These are phyloP conservation scores for Pseudogymnoascus sp. DNA, from an alignment of 2,329 filamentous ascomycete genomes.

Conservation along the genomic window DNA sequence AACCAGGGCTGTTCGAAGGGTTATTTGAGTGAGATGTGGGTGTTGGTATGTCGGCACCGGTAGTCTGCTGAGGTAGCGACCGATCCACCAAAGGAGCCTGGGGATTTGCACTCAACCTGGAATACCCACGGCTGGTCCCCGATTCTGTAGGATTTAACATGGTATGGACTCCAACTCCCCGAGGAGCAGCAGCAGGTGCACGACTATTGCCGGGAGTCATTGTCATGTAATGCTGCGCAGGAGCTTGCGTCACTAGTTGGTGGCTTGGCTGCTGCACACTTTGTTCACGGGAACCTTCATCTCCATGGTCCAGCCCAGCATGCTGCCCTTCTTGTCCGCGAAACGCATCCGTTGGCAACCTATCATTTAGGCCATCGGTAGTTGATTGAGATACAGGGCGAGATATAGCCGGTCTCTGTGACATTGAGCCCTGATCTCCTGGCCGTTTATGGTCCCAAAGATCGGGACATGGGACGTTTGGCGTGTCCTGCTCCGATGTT, in stretches of 20 bases:
- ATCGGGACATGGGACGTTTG: conserved; percentile 49
- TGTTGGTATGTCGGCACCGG: not conserved
- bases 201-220: conserved; percentile 17
- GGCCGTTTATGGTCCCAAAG: conserved; percentile 41
- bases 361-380: conserved; percentile 24
- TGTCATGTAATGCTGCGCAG: conserved; percentile 17
- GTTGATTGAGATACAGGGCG: conserved; percentile 43
- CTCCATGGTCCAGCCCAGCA: not conserved
- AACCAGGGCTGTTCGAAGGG: not conserved
- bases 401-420: conserved; percentile 51
- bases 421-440: conserved; percentile 57
- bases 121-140: not conserved
- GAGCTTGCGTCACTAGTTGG: not conserved
- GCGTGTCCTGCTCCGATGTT: conserved; percentile 17
- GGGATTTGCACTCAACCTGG: not conserved
- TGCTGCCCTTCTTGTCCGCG: not conserved
- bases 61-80: not conserved
- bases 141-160: conserved; percentile 27
- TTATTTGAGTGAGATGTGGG: not conserved
- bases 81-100: not conserved
- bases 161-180: conserved; percentile 29
- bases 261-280: not conserved
- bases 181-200: conserved; percentile 17
- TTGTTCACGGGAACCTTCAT: not conserved
- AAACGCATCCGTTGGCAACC: not conserved